Evolutionary conservation across 2,329 filamentous ascomycete species (phyloP).

Genomic region (Lanzia echinophila): DNA sequence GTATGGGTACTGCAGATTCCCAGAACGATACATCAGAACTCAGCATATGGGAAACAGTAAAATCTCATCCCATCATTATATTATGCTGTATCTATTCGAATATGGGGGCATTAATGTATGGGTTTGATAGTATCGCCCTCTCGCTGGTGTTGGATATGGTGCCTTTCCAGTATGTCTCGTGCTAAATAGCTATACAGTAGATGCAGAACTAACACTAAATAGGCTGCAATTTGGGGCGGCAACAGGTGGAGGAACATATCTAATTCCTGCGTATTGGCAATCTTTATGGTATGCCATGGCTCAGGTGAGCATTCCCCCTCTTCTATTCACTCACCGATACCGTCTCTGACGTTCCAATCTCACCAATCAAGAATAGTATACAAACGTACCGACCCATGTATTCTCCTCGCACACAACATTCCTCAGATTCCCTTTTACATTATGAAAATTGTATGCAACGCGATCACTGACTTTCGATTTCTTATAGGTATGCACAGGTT

Average conservation of each 20-base stretch:
- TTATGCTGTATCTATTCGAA: conserved; percentile 2
- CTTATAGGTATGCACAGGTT: neutral
- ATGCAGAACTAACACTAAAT: neutral
- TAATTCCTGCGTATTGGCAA: neutral
- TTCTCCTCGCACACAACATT: too few species aligned
- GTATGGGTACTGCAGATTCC: neutral
- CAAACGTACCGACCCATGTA: too few species aligned
- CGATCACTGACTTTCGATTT: neutral
- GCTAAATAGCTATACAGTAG: too few species aligned
- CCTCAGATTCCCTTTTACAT: too few species aligned
- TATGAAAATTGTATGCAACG: too few species aligned
- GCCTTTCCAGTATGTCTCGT: neutral
- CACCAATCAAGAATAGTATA: too few species aligned
- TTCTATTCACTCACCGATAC: too few species aligned
- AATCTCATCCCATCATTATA: neutral
- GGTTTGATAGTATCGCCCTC: neutral
- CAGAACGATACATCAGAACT: neutral
- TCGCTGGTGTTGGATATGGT: neutral
- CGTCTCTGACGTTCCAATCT: too few species aligned
- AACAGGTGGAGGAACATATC: neutral
- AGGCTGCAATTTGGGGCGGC: neutral
- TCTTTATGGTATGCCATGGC: conserved; percentile 1
- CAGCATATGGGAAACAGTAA: neutral
- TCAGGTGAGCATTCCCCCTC: neutral
- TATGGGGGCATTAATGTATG: neutral